These are phyloP conservation scores for Yarrowia galli DNA, from an alignment of 1,139 yeast genomes.

Conservation along the genomic window DNA sequence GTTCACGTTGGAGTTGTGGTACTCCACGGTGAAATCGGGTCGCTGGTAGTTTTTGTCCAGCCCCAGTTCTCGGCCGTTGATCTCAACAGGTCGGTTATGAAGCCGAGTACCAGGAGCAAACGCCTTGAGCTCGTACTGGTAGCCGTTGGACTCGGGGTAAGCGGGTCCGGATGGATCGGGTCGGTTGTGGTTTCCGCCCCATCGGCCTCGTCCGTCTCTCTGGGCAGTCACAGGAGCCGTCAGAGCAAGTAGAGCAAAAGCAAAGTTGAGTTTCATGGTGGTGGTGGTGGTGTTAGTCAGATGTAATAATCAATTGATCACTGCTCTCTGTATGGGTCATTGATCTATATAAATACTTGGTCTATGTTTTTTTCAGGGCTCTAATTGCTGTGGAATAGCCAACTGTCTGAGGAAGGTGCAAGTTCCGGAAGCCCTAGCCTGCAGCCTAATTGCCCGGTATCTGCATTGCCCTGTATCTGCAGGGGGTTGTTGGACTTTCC, in stretches of 20 bases:
- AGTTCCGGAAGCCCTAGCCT: too few species aligned
- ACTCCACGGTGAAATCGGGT: constrained; percentile 19
- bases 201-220: constrained; percentile 2
- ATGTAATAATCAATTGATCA: too few species aligned
- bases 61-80: constrained; percentile 18
- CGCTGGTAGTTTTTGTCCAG: background rate
- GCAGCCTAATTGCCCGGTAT: too few species aligned
- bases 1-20: constrained; percentile 31
- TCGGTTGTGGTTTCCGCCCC: constrained; percentile 7
- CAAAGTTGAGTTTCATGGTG: constrained; percentile 11
- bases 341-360: constrained; percentile 23
- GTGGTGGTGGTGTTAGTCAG: background rate
- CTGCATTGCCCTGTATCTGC: too few species aligned
- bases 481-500: constrained; percentile 11
- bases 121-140: constrained; percentile 23
- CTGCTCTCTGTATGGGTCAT: too few species aligned
- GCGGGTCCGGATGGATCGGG: background rate
- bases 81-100: constrained; percentile 20
- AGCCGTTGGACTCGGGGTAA: constrained; percentile 25
- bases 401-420: constrained; percentile 4
- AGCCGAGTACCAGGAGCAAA: constrained; percentile 17
- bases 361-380: background rate
- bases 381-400: background rate
- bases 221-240: constrained; percentile 29
- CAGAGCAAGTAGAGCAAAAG: constrained; percentile 8